Conservation (phyloP, 2,329 filamentous ascomycete genomes). For the Cryphonectria naterciae region DNA sequence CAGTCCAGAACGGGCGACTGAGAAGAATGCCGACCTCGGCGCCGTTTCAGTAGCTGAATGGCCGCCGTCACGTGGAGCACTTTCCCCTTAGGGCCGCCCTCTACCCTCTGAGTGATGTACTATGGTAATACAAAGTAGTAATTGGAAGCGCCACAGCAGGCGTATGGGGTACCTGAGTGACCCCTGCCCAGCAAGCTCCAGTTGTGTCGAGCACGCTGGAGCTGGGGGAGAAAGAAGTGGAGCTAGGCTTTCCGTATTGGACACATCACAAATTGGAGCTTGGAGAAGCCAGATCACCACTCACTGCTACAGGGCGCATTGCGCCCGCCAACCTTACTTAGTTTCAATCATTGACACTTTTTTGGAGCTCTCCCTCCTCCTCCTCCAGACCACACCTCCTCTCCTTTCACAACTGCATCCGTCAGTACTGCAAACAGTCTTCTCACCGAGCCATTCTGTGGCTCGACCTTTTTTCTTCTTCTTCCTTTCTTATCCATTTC, state of each 20-base stretch:
- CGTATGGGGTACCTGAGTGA: background rate
- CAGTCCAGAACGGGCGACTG: background rate
- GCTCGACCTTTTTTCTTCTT: conserved; percentile 39
- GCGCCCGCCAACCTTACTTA: conserved; percentile 14
- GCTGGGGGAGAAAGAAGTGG: background rate
- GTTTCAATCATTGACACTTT: conserved; percentile 14
- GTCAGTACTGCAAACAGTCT: conserved; percentile 15
- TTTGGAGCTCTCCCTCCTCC: conserved; percentile 28
- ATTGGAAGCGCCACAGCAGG: background rate
- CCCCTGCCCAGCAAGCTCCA: background rate
- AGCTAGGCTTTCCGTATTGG: conserved; percentile 29
- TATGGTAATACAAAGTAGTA: background rate
- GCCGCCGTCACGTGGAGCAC: conserved; percentile 23
- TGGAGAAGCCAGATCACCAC: conserved; percentile 38
- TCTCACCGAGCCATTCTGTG: conserved; percentile 36
- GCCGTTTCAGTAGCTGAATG: conserved; percentile 11
- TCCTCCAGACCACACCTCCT: conserved; percentile 31
- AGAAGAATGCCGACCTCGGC: conserved; percentile 16
- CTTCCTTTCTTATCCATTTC: conserved; percentile 34
- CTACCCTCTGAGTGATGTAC: background rate
- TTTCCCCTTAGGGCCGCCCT: conserved; percentile 13
- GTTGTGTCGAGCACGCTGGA: background rate
- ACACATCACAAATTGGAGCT: conserved; percentile 35
- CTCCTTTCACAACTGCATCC: conserved; percentile 30
- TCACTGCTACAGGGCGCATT: background rate